Conservation (phyloP, 495 filamentous ascomycete genomes). For the Talaromyces ruber region DNA sequence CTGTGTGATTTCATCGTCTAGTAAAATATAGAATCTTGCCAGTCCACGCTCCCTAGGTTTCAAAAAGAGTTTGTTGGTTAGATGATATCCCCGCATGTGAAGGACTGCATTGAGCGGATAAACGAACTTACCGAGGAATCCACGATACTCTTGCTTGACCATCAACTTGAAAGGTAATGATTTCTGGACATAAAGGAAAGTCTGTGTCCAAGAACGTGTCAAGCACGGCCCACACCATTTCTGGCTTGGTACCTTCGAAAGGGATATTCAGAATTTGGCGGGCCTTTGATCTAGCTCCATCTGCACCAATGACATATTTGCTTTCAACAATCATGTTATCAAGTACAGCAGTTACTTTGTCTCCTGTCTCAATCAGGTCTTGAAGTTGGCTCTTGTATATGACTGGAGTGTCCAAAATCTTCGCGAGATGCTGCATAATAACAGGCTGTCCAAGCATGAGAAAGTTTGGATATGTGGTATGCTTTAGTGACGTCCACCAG, state of each 20-base stretch:
- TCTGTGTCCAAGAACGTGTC: background rate
- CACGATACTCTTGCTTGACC: background rate
- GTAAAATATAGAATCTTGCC: background rate
- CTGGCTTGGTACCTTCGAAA: conserved; percentile 1
- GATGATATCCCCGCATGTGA: background rate
- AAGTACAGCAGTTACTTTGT: background rate
- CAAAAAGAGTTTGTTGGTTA: background rate
- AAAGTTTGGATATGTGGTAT: background rate
- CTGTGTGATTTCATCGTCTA: background rate
- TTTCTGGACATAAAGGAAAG: background rate
- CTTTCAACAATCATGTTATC: background rate
- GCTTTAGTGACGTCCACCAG: background rate
- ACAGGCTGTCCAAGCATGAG: conserved; percentile 2
- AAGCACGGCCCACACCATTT: conserved; percentile 1
- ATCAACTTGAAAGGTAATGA: background rate
- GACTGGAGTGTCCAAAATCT: background rate
- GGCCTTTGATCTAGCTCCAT: background rate
- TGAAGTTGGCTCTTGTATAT: background rate
- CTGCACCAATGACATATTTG: background rate
- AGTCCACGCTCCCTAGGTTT: background rate
- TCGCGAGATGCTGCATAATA: background rate
- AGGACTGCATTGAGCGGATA: background rate
- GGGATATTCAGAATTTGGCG: background rate
- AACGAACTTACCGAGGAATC: background rate
- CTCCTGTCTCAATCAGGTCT: background rate